Base-by-base conservation (phyloP, 225 moss, liverwort and hornwort species). In the Neckera pumila region DNA sequence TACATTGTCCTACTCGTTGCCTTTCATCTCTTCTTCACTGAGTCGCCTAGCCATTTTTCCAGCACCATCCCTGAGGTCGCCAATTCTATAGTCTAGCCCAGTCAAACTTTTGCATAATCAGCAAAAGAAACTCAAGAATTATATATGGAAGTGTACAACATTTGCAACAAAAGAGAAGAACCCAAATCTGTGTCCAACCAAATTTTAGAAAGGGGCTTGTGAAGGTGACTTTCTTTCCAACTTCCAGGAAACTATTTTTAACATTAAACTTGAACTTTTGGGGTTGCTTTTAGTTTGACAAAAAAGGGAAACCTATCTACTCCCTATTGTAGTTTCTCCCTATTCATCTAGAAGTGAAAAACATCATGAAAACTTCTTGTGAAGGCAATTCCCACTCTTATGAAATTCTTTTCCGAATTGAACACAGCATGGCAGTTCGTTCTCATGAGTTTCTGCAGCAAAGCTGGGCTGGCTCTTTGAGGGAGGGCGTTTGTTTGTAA, bases 171-270 rank as follows among this genome's bases (percentile, higher is more conserved):
- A 17, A 11, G 33, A 49, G 12, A 27, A 36, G 40, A 28, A 38
- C 28, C 0, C 0, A 8, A 79, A 18, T 18, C 0, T 1, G 12
- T 8, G 5, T 12, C 2, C 0, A 0, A 2, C 2, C 1, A 7
- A 57, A 26, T 17, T 57, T 26, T 2, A 57, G 5, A 6, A 11
- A 27, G 27, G 58, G 27, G 5, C 18, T 38, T 40, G 28, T 38
- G 38, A 38, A 11, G 27, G 38, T 2, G 17, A 17, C 27, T 45
- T 10, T n/a, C n/a, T 78, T 27, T 27, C 27, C 3, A 0, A 57
- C 16, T 54, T 38, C 2, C 4, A 3, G 12, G 18, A 18, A 38
- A 34, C 10, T 34, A 20, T 3, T 4, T 34, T 22, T 34, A n/a
- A 7, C 12, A 56, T n/a, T 56, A 10, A 3, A 15, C 7, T 15